Conservation (phyloP, 2,329 filamentous ascomycete species). For the Periconia sp. region DNA sequence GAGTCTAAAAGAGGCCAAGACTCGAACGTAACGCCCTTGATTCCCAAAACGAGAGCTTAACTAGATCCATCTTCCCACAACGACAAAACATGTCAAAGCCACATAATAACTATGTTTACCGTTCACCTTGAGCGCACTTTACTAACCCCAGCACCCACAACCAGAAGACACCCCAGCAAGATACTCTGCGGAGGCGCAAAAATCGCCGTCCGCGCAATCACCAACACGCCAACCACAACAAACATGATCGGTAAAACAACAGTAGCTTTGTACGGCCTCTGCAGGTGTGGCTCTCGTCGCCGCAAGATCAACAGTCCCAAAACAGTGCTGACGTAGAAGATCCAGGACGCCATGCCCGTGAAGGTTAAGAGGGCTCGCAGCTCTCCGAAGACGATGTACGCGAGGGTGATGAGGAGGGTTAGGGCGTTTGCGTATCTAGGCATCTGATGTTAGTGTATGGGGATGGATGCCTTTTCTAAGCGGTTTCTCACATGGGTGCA, state of each 20-base stretch:
- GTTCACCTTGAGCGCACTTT: constrained; percentile 13
- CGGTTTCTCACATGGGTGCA: constrained; percentile 33
- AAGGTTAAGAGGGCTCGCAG: constrained; percentile 63
- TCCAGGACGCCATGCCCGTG: constrained; percentile 49
- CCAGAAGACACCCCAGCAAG: constrained; percentile 56
- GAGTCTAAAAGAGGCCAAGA: too few relatives aligned
- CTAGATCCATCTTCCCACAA: not conserved
- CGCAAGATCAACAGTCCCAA: constrained; percentile 61
- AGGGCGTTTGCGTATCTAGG: constrained; percentile 35
- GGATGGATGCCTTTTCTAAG: not conserved
- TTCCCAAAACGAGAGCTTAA: too few relatives aligned
- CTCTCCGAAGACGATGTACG: constrained; percentile 63
- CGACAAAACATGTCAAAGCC: not conserved
- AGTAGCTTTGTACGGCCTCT: constrained; percentile 59
- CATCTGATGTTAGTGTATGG: constrained; percentile 10
- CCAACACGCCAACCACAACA: constrained; percentile 60
- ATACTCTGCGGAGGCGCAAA: constrained; percentile 60
- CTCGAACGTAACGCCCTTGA: too few relatives aligned
- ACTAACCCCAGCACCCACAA: constrained; percentile 49
- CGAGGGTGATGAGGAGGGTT: constrained; percentile 42
- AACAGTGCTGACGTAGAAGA: constrained; percentile 66
- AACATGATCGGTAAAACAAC: constrained; percentile 57
- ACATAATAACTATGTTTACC: not conserved
- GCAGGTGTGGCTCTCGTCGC: constrained; percentile 57
- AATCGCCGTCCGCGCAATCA: constrained; percentile 60